Base-by-base conservation (phyloP, 257 asterid genomes). In the Misopates orontium region DNA sequence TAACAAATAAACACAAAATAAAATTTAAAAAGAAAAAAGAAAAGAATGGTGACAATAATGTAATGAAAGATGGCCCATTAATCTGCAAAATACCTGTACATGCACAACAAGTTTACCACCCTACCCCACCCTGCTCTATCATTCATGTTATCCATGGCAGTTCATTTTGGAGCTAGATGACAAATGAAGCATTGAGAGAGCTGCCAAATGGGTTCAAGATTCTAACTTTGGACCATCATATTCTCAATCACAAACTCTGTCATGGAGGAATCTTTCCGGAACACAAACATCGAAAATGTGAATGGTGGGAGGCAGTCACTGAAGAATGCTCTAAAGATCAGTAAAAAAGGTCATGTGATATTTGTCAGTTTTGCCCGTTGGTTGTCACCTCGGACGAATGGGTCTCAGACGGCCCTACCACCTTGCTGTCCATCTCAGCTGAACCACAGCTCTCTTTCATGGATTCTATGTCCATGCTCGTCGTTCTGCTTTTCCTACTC, bases 391-490 rank as follows among this genome's bases (percentile, higher is more conserved):
- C 82, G 45, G 85, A 84, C 51, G 85, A 67, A 66, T 75, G 77
- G 81, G 64, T 79, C 73, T 69, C 79, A 41, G 74, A 64, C 62
- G 64, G 79, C 64, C 75, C 84, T 68, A 59, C 76, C 60, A 62
- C 73, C 64, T 49, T 65, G 73, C 66, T 77, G 71, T 87, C 90
- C 64, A 52, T 66, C 63, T 87, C 90, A 18, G 65, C 80, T 39
- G 88, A 72, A 22, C 77, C 74, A 28, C 83, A 65, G 51, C 82
- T 65, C 64, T 85, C 95, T 79, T 84, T 83, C 75, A 81, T 48
- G 10, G 88, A 78, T 57, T 85, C 96, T 3, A 80, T 82, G 20
- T 90, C 97, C 84, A 81, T 78, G 88, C 96, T 87, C 23, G 84
- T 53, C 14, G 97, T 80, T 69, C 85, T 72, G 78, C 86, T 90